A percentile compares a stretch with the other conserved stretches of the same genome.
Evolutionary conservation across 768 basidiomycete genomes (phyloP).

Genomic region (Sarcomyxa edulis): DNA sequence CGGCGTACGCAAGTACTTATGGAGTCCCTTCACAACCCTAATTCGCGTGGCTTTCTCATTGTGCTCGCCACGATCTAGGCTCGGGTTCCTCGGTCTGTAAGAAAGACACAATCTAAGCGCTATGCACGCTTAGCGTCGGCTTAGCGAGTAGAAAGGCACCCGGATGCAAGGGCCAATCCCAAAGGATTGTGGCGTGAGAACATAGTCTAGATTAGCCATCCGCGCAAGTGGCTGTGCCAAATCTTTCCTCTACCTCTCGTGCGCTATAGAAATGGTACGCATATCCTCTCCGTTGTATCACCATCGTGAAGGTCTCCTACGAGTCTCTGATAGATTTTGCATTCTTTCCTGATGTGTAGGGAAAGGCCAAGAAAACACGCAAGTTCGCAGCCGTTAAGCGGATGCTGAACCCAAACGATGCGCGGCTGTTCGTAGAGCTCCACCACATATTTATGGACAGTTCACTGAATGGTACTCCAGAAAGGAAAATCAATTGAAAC

Average conservation of each 20-base stretch:
- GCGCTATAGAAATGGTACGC: too few species aligned
- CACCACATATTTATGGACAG: background rate
- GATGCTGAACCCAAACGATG: slow-evolving; percentile 90
- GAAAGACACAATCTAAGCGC: background rate
- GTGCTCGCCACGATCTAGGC: background rate
- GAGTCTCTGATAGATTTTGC: background rate
- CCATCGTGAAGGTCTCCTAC: too few species aligned
- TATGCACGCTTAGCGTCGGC: background rate
- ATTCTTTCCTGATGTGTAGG: slow-evolving; percentile 47
- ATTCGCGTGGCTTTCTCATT: too few species aligned
- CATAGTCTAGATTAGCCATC: too few species aligned
- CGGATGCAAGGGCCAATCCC: too few species aligned
- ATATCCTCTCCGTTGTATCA: too few species aligned
- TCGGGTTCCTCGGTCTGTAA: background rate
- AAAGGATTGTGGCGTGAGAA: background rate
- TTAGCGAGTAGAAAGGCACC: background rate
- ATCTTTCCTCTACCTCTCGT: too few species aligned
- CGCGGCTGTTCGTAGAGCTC: slow-evolving; percentile 63
- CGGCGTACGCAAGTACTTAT: too few species aligned
- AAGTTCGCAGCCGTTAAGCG: slow-evolving; percentile 95
- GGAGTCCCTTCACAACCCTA: too few species aligned
- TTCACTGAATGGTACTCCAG: slow-evolving; percentile 33
- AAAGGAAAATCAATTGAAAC: slow-evolving; percentile 90
- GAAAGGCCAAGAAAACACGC: slow-evolving; percentile 87
- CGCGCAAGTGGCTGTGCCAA: too few species aligned